Base-by-base conservation (phyloP, 1,284 basidiomycete genomes). In the Boletellus deceptivus region DNA sequence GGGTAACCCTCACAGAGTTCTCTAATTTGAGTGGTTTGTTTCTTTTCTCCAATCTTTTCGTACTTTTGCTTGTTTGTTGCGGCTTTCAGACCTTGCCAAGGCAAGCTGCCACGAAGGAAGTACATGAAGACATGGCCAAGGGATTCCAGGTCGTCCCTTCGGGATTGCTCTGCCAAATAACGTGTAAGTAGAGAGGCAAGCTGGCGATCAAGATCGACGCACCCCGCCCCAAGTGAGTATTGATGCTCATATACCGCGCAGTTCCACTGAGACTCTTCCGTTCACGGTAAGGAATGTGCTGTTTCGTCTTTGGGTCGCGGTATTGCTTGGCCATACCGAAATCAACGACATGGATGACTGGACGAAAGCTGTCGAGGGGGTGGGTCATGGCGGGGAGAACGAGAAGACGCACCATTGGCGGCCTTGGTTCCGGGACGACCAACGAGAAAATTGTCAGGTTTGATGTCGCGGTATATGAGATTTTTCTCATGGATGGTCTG, bases 1-100 rank as follows among this genome's bases (percentile, higher is more conserved):
- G 96, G 96, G 75, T 94, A 98, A 20, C 93, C 93, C 64, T 98
- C 96, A 64, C 93, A 96, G 18, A 99, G 79, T 68, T 98, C 96
- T 52, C 85, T 80, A 63, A 98, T 98, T 2, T 89, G 83, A 3
- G 96, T 98, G 43, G 83, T 90, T 75, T 98, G 95, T 76, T 91
- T 99, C 83, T 97, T 97, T 77, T 98, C 94, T 61, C 93, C 93
- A 68, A 98, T 97, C 73, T 94, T 93, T 75, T 98, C 94, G 70
- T 98, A 97, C 77, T 97, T 98, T 71, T 97, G 94, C 76, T 97
- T 97, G 78, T 97, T 97, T 35, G 94, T 97, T n/a, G 93, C 93
- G 25, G 94, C 94, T 70, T 93, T 87, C 55, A 98, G 77, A 49
- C 94, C 94, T 70, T 97, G 94, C 94, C 94, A 97, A 43, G 94